Percentiles rank a stretch among this genome's conserved stretches.
Evolutionary conservation across 345 rosid genomes (phyloP).

Genomic region (Xanthoceras sorbifolium): DNA sequence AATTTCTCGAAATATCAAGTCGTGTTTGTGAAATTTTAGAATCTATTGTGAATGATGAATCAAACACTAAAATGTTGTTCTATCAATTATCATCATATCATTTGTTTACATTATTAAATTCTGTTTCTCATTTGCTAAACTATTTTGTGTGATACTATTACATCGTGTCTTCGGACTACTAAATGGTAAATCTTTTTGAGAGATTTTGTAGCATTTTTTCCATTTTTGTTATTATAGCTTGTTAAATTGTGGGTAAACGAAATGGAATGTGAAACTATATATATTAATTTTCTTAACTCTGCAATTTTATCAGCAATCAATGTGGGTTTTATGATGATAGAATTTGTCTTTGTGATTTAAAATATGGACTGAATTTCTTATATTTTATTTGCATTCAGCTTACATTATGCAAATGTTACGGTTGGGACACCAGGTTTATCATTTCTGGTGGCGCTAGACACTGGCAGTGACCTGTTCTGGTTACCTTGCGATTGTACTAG

Average conservation of each 20-base stretch:
- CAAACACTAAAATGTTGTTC: not conserved
- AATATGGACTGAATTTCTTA: not conserved
- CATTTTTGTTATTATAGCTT: not conserved
- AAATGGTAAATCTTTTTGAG: too few relatives aligned
- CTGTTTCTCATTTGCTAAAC: not conserved
- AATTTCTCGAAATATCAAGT: too few relatives aligned
- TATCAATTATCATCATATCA: not conserved
- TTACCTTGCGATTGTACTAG: constrained; percentile 79
- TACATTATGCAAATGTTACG: constrained; percentile 81
- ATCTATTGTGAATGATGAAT: not conserved
- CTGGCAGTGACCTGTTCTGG: constrained; percentile 97
- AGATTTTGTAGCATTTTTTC: too few relatives aligned
- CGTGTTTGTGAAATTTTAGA: not conserved
- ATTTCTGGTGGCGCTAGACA: constrained; percentile 86
- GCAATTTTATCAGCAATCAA: not conserved
- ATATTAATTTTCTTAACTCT: not conserved
- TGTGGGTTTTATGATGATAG: not conserved
- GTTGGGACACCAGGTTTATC: constrained; percentile 74
- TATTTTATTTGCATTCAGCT: constrained; percentile 46
- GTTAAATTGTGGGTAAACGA: not conserved
- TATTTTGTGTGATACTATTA: not conserved
- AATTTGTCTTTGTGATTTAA: too few relatives aligned
- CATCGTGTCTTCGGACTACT: too few relatives aligned
- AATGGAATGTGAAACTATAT: not conserved
- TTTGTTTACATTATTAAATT: not conserved